Evolutionary conservation across 2,329 filamentous ascomycete species (phyloP), one percentile per base, ranked within the genome.

Genomic region (Ophiocordyceps camponoti-leonardi): DNA sequence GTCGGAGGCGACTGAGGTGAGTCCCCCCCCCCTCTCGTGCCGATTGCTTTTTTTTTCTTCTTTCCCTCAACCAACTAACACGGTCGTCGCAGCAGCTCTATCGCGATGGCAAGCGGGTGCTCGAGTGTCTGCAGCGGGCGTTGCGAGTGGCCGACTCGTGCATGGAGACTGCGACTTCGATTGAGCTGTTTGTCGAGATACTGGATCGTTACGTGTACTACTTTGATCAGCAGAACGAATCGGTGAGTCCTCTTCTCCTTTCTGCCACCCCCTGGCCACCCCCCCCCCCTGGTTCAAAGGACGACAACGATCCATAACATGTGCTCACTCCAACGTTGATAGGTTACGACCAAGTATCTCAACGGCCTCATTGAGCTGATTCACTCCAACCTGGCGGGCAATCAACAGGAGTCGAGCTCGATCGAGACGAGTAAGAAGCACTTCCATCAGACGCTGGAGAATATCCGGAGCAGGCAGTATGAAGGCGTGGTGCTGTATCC

Each of bases 161-260:
- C 67, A 98, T 98, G 92, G 93, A 98, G 64, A 92, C 88, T 8
- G 86, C 87, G 7, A 87, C 95, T 4, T 95, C 87, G 3, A 92
- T 98, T 42, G 93, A 98, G 65, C 74, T 98, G 43, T 98, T 98
- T 64, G 90, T 98, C 47, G 92, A 98, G 67, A 98, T 98, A 51
- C 69, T 98, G 46, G 95, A 98, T 63, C 80, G 92, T 63, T 98
- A 98, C 61, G 88, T 96, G 45, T 98, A 98, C 64, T 98, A 96
- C 68, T 98, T 95, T 67, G 92, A 98, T 63, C 90, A 98, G 63
- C 86, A 94, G 60, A 98, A 98, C 64, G 92, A 98, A 66, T 88
- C 88, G 52, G 92, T 77, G 61, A 58, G 72, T 58, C 30, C 14
- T 8, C 4, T n/a, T 13, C 14, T 23, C 22, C 22, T 23, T 6